A percentile compares a stretch with the other conserved stretches of the same genome.
phyloP scores from a whole-genome alignment of 176 grass and related monocot genomes.

The Panicum miliaceum region DNA sequence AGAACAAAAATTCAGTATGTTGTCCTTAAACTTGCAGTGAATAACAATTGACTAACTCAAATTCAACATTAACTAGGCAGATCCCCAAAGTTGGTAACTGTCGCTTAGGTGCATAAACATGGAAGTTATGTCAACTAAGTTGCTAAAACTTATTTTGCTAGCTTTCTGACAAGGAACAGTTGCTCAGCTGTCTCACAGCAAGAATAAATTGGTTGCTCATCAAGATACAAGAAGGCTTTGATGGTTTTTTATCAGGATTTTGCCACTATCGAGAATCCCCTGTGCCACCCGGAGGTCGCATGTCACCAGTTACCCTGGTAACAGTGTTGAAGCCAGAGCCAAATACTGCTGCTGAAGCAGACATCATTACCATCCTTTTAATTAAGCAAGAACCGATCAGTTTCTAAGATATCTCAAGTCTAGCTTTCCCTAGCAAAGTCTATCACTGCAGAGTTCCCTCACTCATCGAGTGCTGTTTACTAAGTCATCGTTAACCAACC shows the following conservation, averaged over 20 bases:
- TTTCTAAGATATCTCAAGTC: not conserved
- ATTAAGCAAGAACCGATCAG: not conserved
- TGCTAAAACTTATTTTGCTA: not conserved
- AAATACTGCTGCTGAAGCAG: not conserved
- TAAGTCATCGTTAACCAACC: not conserved
- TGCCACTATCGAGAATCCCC: not conserved
- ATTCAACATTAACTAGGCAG: not conserved
- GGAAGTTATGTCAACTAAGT: not conserved
- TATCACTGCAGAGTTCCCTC: not conserved
- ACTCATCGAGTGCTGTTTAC: not conserved
- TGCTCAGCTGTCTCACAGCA: not conserved
- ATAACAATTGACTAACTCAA: not conserved
- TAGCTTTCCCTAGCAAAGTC: not conserved
- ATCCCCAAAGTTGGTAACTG: not conserved
- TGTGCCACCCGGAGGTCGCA: not conserved
- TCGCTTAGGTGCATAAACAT: not conserved
- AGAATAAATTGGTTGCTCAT: not conserved
- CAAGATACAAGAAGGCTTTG: constrained; percentile 6
- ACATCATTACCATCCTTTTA: constrained; percentile 6
- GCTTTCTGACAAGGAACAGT: constrained; percentile 1
- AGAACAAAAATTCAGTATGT: not conserved
- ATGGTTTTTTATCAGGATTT: not conserved
- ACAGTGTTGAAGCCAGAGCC: not conserved
- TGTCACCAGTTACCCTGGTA: not conserved
- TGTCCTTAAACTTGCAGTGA: not conserved